phyloP scores from a whole-genome alignment of 139 green algal genomes.

The Zygnema circumcarinatum region DNA sequence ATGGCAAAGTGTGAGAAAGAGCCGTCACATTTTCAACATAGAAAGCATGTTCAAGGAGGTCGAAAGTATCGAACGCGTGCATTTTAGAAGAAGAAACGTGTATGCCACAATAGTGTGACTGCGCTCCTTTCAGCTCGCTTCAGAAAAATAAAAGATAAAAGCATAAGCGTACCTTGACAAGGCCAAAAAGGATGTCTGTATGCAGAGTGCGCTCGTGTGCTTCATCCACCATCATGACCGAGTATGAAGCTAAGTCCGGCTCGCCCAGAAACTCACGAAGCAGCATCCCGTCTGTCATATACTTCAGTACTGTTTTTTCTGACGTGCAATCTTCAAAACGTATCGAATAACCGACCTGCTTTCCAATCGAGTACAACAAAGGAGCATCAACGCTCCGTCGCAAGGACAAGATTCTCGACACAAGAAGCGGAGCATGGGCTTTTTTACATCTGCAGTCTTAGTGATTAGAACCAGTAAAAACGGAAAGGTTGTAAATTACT shows the following conservation, averaged over 20 bases:
- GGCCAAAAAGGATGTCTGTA: slow-evolving; percentile 95
- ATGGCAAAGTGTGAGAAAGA: background rate
- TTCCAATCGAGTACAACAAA: too few species aligned
- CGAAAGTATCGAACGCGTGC: too few species aligned
- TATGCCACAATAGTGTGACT: too few species aligned
- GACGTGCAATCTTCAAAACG: slow-evolving; percentile 98
- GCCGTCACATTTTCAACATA: background rate
- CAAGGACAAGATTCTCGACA: too few species aligned
- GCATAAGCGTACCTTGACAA: slow-evolving; percentile 87
- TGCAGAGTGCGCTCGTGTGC: slow-evolving; percentile 96
- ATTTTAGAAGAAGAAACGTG: too few species aligned
- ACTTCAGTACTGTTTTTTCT: slow-evolving; percentile 96
- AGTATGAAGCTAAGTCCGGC: slow-evolving; percentile 92
- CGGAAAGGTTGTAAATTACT: too few species aligned
- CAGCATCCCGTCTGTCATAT: slow-evolving; percentile 99
- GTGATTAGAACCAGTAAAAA: too few species aligned
- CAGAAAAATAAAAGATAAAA: too few species aligned
- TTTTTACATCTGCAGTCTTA: background rate
- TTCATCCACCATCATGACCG: slow-evolving; percentile 97
- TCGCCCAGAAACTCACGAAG: slow-evolving; percentile 96
- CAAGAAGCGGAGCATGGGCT: too few species aligned
- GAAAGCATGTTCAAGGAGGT: background rate
- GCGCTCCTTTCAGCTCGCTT: too few species aligned
- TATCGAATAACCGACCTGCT: slow-evolving; percentile 94
- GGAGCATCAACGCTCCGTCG: too few species aligned